Conservation (phyloP, 2,329 filamentous ascomycete species). For the Aspergillus clavatus region DNA sequence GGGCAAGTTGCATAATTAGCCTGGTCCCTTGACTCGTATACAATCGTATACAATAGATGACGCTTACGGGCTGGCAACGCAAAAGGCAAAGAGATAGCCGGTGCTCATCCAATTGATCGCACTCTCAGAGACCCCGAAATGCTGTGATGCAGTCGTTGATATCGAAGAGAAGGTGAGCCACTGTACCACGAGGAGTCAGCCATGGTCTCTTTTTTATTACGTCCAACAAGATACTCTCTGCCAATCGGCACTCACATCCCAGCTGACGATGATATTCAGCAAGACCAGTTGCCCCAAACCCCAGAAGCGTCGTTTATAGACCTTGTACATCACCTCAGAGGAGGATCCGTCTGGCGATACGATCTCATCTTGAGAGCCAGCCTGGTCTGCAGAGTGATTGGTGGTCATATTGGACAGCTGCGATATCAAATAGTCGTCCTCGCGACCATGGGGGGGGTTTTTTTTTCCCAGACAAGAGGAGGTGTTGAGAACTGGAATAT, state of each 20-base stretch:
- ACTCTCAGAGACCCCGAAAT: constrained; percentile 69
- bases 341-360: constrained; percentile 9
- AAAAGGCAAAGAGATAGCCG: constrained; percentile 79
- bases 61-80: constrained; percentile 61
- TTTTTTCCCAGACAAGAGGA: background rate
- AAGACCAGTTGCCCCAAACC: constrained; percentile 77
- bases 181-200: constrained; percentile 40
- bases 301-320: constrained; percentile 86
- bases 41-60: background rate
- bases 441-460: background rate
- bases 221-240: background rate
- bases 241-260: constrained; percentile 65
- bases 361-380: constrained; percentile 4
- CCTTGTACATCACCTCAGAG: constrained; percentile 40
- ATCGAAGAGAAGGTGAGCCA: constrained; percentile 92
- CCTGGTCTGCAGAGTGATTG: background rate
- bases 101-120: constrained; percentile 92
- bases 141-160: constrained; percentile 65
- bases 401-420: constrained; percentile 1
- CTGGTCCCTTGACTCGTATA: too few species aligned
- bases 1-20: background rate
- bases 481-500: too few species aligned
- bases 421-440: background rate
- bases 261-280: constrained; percentile 88
- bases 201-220: background rate